These are phyloP conservation scores for Verticillium nubilum DNA, from an alignment of 2,329 filamentous ascomycete species.

Conservation along the genomic window DNA sequence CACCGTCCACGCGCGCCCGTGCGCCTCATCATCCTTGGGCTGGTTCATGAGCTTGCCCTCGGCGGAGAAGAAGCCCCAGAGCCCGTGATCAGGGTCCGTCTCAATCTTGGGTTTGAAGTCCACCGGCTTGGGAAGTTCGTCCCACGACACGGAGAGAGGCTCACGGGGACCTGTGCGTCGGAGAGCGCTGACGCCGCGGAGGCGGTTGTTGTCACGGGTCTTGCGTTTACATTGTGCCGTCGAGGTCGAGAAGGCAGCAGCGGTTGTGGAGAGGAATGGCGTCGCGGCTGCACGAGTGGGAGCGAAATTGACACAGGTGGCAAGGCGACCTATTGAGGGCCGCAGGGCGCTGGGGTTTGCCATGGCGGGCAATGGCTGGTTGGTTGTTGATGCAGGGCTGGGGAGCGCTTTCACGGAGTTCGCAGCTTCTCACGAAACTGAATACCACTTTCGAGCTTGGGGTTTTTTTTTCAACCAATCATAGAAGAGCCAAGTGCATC, in stretches of 20 bases:
- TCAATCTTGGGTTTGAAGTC: conserved; percentile 53
- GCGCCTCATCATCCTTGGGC: conserved; percentile 63
- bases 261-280: conserved; percentile 5
- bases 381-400: background rate
- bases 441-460: background rate
- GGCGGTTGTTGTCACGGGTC: conserved; percentile 69
- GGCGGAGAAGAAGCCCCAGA: conserved; percentile 86
- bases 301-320: conserved; percentile 2
- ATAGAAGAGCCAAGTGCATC: background rate
- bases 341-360: conserved; percentile 21
- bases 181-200: conserved; percentile 76
- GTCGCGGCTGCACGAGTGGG: background rate
- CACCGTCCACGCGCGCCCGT: conserved; percentile 79
- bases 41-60: conserved; percentile 63
- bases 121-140: conserved; percentile 68
- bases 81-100: conserved; percentile 71
- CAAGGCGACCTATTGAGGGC: conserved; percentile 21
- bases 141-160: conserved; percentile 67
- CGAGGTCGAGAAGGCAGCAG: conserved; percentile 48
- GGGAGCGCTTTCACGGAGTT: background rate
- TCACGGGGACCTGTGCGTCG: conserved; percentile 71
- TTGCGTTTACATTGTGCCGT: conserved; percentile 41
- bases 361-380: conserved; percentile 16
- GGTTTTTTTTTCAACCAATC: background rate
- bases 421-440: background rate